A percentile compares a stretch with the other conserved stretches of the same genome.
Evolutionary conservation across 2,329 filamentous ascomycete species (phyloP).

Genomic region (Venturiaceae sp.): DNA sequence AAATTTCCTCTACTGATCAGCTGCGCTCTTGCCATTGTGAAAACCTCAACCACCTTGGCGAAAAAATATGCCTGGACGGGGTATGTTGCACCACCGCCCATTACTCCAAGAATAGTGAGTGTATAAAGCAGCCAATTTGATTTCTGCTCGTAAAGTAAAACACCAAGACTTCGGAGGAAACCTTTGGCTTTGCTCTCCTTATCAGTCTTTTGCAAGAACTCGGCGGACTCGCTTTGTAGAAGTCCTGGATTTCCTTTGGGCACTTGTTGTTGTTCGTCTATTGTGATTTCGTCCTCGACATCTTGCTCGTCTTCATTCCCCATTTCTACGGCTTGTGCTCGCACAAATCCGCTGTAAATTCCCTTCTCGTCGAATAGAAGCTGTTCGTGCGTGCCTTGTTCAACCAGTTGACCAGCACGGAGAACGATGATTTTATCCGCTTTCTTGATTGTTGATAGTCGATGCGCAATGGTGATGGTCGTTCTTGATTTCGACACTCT

Average conservation of each 20-base stretch:
- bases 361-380: slow-evolving; percentile 52
- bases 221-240: not conserved
- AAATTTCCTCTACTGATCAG: slow-evolving; percentile 37
- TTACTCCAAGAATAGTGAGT: slow-evolving; percentile 18
- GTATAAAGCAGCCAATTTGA: slow-evolving; percentile 23
- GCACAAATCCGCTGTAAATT: slow-evolving; percentile 60
- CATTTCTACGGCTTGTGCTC: slow-evolving; percentile 28
- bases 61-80: slow-evolving; percentile 29
- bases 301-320: slow-evolving; percentile 9
- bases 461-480: slow-evolving; percentile 70
- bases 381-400: slow-evolving; percentile 66
- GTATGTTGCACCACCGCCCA: slow-evolving; percentile 23
- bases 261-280: not conserved
- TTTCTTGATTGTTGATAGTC: slow-evolving; percentile 64
- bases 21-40: slow-evolving; percentile 20
- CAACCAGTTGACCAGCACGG: slow-evolving; percentile 58
- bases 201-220: not conserved
- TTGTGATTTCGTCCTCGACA: not conserved
- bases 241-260: not conserved
- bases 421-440: slow-evolving; percentile 74
- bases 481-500: slow-evolving; percentile 53
- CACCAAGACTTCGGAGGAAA: slow-evolving; percentile 22
- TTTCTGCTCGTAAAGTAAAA: slow-evolving; percentile 23
- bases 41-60: slow-evolving; percentile 26
- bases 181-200: slow-evolving; percentile 19